Evolutionary conservation across 805 yeast species (phyloP), one percentile per base, ranked within the genome.

Genomic region (Candida insectorum): DNA sequence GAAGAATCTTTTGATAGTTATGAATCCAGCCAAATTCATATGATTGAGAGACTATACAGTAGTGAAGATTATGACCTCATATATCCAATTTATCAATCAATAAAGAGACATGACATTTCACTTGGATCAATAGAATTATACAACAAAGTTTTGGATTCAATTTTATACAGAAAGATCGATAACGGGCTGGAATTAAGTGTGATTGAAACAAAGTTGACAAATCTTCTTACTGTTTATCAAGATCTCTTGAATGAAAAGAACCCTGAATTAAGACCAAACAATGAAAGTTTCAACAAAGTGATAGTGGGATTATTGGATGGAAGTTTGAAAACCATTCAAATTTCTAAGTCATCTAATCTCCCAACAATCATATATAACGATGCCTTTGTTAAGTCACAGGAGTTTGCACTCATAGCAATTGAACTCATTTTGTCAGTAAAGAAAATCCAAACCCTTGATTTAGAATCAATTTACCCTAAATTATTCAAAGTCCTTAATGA

Each of bases 171-270:
- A 53, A 47, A 62, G 3, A 56, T 75, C 24, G 73, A 73, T 36
- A 72, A 69, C 6, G 30, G 41, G 3, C 8, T 28, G 3, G 33
- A 46, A 4, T 36, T 59, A 4, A 53, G 43, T 41, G 64, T 78
- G 16, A 56, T 75, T 5, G 87, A 83, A 51, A 71, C 70, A 28
- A 74, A 72, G 49, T 63, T 83, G 51, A 81, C 85, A 2, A 75
- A 71, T 34, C 52, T 83, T 37, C 58, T 83, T 42, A 79, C 77
- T 14, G 77, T 81, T 22, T 83, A 83, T 50, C 84, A 83, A 31
- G 88, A 81, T 46, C 59, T 81, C 51, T 62, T 83, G 24, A 33
- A 32, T 15, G 18, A 33, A 2, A 24, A 29, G 12, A 33, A 23
- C 3, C 6, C 10, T 13, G 40, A 31, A 9, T 21, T 72, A 16